These are phyloP conservation scores for Aspergillus thermomutatus DNA, from an alignment of 2,329 filamentous ascomycete genomes.

Conservation along the genomic window DNA sequence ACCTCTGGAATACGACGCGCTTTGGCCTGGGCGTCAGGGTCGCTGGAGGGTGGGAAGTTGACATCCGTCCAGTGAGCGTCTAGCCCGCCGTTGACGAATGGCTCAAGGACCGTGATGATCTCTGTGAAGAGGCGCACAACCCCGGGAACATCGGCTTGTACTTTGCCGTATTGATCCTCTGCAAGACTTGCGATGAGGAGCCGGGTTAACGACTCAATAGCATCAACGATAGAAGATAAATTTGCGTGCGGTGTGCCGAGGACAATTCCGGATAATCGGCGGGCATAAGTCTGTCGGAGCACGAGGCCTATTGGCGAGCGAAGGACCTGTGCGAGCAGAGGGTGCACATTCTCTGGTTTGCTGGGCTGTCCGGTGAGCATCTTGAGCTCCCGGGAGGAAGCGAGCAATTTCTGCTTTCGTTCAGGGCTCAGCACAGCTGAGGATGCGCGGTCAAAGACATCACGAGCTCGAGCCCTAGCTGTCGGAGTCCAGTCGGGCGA, in stretches of 20 bases:
- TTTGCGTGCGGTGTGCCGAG: conserved; percentile 72
- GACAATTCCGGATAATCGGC: conserved; percentile 63
- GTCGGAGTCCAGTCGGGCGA: conserved; percentile 43
- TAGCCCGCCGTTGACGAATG: conserved; percentile 52
- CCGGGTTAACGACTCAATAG: conserved; percentile 64
- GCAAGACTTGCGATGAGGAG: conserved; percentile 69
- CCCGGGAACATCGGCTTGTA: conserved; percentile 73
- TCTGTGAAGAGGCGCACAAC: conserved; percentile 71
- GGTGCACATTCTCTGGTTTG: conserved; percentile 49
- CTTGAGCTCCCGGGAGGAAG: conserved; percentile 37
- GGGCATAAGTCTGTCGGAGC: conserved; percentile 68
- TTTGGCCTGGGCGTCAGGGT: conserved; percentile 27
- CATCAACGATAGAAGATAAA: conserved; percentile 65
- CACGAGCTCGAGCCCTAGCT: conserved; percentile 36
- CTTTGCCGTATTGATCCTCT: conserved; percentile 82
- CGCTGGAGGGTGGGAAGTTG: conserved; percentile 45
- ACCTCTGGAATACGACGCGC: conserved; percentile 58
- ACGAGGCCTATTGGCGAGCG: conserved; percentile 58
- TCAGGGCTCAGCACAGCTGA: conserved; percentile 39
- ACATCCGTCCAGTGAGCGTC: conserved; percentile 78
- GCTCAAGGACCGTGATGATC: conserved; percentile 67
- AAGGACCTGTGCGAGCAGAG: conserved; percentile 48
- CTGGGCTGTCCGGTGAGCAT: conserved; percentile 36
- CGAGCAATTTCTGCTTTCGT: conserved; percentile 35
- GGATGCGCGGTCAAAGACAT: conserved; percentile 38